phyloP scores from a whole-genome alignment of 2,329 filamentous ascomycete genomes.

The Pseudogymnoascus sp. region DNA sequence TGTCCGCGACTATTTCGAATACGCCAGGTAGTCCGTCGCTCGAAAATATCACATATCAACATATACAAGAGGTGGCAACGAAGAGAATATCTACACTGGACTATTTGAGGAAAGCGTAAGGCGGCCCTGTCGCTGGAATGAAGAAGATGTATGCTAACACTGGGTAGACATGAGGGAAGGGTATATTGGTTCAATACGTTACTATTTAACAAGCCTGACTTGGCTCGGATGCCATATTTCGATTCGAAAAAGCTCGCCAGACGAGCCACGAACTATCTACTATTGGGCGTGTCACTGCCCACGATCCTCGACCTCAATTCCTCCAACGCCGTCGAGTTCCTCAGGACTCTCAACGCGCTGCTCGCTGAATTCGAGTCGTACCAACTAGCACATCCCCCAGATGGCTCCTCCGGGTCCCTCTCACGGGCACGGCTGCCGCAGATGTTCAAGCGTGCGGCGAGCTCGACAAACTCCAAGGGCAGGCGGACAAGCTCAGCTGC shows the following conservation, averaged over 20 bases:
- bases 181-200: conserved; percentile 99
- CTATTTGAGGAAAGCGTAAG: conserved; percentile 85
- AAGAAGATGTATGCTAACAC: conserved; percentile 7
- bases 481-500: conserved; percentile 50
- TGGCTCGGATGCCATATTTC: conserved; percentile 77
- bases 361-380: conserved; percentile 90
- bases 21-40: conserved; percentile 25
- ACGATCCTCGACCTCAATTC: conserved; percentile 83
- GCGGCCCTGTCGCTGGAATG: conserved; percentile 17
- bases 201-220: conserved; percentile 75
- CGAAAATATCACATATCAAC: conserved; percentile 37
- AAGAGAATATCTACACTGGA: conserved; percentile 93
- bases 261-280: conserved; percentile 85
- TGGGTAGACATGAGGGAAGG: conserved; percentile 72
- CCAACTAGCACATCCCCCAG: conserved; percentile 75
- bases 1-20: not conserved
- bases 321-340: conserved; percentile 71
- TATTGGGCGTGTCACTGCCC: conserved; percentile 86
- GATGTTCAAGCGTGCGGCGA: conserved; percentile 63
- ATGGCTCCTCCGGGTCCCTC: conserved; percentile 60
- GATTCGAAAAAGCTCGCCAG: conserved; percentile 75
- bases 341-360: conserved; percentile 76
- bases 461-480: conserved; percentile 42
- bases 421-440: conserved; percentile 72
- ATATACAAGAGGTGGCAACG: conserved; percentile 74